Evolutionary conservation across 371 early-diverging fungal species (phyloP).

Genomic region (Mortierella sp.): DNA sequence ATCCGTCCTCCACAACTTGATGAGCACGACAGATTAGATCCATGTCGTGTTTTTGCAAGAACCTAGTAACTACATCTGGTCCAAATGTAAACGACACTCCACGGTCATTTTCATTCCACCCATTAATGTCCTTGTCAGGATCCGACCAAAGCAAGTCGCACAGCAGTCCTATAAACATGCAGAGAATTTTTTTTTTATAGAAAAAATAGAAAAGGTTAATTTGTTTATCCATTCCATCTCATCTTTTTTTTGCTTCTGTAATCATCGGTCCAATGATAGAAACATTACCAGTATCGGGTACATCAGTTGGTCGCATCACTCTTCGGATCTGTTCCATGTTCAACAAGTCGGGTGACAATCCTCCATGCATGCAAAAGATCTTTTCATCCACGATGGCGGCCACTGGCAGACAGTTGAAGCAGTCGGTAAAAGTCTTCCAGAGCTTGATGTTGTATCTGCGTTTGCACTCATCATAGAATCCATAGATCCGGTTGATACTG

Average conservation of each 20-base stretch:
- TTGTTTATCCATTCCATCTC: constrained; percentile 13
- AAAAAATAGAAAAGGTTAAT: too few species aligned
- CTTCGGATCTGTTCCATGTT: constrained; percentile 90
- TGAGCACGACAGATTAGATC: constrained; percentile 96
- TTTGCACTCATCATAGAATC: constrained; percentile 99
- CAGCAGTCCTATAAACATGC: constrained; percentile 61
- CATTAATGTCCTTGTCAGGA: constrained; percentile 85
- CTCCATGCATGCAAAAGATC: constrained; percentile 98
- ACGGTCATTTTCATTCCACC: constrained; percentile 93
- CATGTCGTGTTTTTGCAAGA: constrained; percentile 93
- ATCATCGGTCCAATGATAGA: background rate
- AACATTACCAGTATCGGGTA: constrained; percentile 87
- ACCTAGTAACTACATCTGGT: constrained; percentile 85
- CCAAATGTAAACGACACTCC: constrained; percentile 94
- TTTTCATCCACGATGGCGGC: constrained; percentile 94
- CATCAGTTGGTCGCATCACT: constrained; percentile 94
- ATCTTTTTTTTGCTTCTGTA: background rate
- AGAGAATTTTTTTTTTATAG: background rate
- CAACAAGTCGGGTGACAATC: constrained; percentile 90
- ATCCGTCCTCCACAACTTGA: constrained; percentile 97
- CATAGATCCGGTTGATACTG: constrained; percentile 96
- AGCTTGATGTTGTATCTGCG: constrained; percentile 92
- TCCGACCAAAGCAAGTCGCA: constrained; percentile 98
- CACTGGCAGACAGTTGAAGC: constrained; percentile 94
- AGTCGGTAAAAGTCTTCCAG: constrained; percentile 94